A percentile compares a stretch with the other conserved stretches of the same genome.
These are phyloP conservation scores for Hansenula anomala DNA, from an alignment of 1,139 yeast species.

Conservation along the genomic window DNA sequence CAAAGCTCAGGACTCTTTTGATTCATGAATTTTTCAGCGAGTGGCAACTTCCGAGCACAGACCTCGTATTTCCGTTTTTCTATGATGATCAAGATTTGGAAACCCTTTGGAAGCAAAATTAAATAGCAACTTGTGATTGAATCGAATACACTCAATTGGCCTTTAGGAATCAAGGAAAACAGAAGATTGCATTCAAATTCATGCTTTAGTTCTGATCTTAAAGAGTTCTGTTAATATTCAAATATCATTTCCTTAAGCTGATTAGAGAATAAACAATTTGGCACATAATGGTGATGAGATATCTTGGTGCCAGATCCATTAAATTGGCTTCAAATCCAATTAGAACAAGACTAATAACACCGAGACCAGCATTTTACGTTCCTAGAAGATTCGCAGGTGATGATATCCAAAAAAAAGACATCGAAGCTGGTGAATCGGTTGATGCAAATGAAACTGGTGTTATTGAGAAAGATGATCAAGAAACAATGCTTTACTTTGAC, in stretches of 20 bases:
- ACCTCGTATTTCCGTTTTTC: not conserved
- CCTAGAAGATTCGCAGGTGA: slow-evolving; percentile 18
- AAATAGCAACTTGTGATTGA: not conserved
- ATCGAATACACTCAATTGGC: not conserved
- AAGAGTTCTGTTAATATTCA: not conserved
- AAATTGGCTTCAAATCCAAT: too few species aligned
- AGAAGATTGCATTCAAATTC: not conserved
- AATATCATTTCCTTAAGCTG: too few species aligned
- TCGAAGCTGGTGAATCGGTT: slow-evolving; percentile 43
- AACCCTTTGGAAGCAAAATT: too few species aligned
- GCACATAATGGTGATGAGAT: not conserved
- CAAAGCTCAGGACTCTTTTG: too few species aligned
- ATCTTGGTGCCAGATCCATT: not conserved
- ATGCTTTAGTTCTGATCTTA: too few species aligned
- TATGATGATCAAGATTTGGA: not conserved
- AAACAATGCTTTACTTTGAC: slow-evolving; percentile 52
- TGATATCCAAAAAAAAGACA: slow-evolving; percentile 35
- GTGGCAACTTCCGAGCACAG: slow-evolving; percentile 2
- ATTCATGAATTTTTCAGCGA: not conserved
- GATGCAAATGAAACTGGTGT: slow-evolving; percentile 55
- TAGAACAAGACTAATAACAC: too few species aligned
- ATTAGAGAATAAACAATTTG: too few species aligned
- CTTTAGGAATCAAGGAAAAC: not conserved
- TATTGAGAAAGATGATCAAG: slow-evolving; percentile 45
- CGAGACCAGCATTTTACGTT: too few species aligned